Percentiles rank a stretch among this genome's conserved stretches.
Evolutionary conservation across 768 basidiomycete species (phyloP).

Genomic region (Phylloporus sp.): DNA sequence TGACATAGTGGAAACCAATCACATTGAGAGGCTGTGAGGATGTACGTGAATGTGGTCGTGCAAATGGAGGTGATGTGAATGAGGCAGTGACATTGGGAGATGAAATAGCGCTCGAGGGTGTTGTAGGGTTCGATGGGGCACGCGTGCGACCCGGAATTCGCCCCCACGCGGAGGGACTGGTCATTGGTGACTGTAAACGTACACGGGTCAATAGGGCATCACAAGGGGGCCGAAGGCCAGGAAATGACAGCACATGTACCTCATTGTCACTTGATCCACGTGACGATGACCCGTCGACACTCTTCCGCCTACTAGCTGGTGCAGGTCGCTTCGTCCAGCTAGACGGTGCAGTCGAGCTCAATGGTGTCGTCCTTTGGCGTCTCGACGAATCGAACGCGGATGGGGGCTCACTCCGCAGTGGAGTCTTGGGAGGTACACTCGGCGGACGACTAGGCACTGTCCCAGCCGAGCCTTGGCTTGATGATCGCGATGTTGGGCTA

Average conservation of each 20-base stretch:
- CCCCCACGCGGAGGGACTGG: slow-evolving; percentile 43
- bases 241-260: slow-evolving; percentile 37
- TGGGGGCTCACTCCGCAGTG: slow-evolving; percentile 33
- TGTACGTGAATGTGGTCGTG: slow-evolving; percentile 66
- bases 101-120: slow-evolving; percentile 28
- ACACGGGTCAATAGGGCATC: slow-evolving; percentile 9
- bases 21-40: slow-evolving; percentile 45
- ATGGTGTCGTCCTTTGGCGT: slow-evolving; percentile 68
- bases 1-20: slow-evolving; percentile 41
- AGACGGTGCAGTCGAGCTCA: slow-evolving; percentile 58
- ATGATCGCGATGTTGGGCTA: slow-evolving; percentile 45
- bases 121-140: slow-evolving; percentile 68
- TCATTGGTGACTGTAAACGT: slow-evolving; percentile 29
- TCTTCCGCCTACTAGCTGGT: slow-evolving; percentile 66
- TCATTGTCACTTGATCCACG: slow-evolving; percentile 65
- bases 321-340: slow-evolving; percentile 71
- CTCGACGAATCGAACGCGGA: slow-evolving; percentile 70
- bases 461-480: slow-evolving; percentile 52
- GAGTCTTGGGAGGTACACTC: slow-evolving; percentile 56
- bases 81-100: slow-evolving; percentile 42
- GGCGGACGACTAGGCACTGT: slow-evolving; percentile 49
- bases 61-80: slow-evolving; percentile 42
- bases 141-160: slow-evolving; percentile 49
- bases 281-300: slow-evolving; percentile 56
- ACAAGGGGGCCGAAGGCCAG: not conserved